A percentile compares a stretch with the other conserved stretches of the same genome.
Conservation (phyloP, 2,329 filamentous ascomycete species). For the Paraphaeosphaeria sporulosa region DNA sequence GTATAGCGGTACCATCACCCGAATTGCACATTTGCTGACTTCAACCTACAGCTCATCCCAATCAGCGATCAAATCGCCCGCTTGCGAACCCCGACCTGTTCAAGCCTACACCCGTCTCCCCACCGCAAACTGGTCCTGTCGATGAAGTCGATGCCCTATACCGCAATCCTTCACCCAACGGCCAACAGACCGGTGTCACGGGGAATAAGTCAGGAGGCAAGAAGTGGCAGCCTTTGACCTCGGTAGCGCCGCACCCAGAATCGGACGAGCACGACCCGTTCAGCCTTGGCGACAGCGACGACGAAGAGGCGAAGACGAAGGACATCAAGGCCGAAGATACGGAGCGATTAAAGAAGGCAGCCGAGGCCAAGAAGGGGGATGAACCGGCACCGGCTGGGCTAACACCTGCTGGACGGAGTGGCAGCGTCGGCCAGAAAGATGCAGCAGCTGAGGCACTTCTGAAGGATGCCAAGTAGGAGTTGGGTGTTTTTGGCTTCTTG, state of each 20-base stretch:
- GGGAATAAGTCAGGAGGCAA: slow-evolving; percentile 68
- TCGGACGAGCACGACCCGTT: slow-evolving; percentile 90
- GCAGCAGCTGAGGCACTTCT: slow-evolving; percentile 57
- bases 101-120: slow-evolving; percentile 67
- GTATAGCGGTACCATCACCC: neutral
- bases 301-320: slow-evolving; percentile 78
- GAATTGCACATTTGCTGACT: slow-evolving; percentile 2
- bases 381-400: slow-evolving; percentile 35
- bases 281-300: slow-evolving; percentile 93
- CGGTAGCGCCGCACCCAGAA: slow-evolving; percentile 84
- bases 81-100: slow-evolving; percentile 81
- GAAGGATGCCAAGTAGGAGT: slow-evolving; percentile 43
- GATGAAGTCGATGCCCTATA: slow-evolving; percentile 84
- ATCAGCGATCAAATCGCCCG: slow-evolving; percentile 67
- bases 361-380: slow-evolving; percentile 44
- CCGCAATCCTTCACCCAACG: slow-evolving; percentile 54
- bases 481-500: neutral
- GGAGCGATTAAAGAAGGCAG: slow-evolving; percentile 59
- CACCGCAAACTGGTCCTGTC: slow-evolving; percentile 66
- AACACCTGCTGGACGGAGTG: slow-evolving; percentile 50
- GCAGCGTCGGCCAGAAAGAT: slow-evolving; percentile 54
- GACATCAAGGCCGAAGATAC: slow-evolving; percentile 63
- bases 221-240: slow-evolving; percentile 96
- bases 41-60: slow-evolving; percentile 55
- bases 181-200: slow-evolving; percentile 30